These are phyloP conservation scores for Colletotrichum incanum DNA, from an alignment of 2,329 filamentous ascomycete species.

Conservation along the genomic window DNA sequence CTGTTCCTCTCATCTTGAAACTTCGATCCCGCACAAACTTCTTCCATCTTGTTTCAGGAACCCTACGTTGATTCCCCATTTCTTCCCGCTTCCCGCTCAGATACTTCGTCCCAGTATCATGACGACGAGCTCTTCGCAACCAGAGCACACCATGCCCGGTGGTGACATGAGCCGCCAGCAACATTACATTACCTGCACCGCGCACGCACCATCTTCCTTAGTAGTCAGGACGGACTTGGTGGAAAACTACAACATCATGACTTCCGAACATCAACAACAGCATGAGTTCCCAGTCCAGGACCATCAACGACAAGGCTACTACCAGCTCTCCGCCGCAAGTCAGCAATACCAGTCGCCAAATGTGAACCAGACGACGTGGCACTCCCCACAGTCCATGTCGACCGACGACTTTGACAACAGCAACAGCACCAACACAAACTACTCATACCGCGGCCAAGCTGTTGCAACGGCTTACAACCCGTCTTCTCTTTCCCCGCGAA, in stretches of 20 bases:
- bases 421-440: constrained; percentile 42
- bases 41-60: constrained; percentile 27
- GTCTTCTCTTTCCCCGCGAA: constrained; percentile 52
- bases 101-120: constrained; percentile 10
- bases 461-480: constrained; percentile 48
- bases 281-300: constrained; percentile 23
- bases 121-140: constrained; percentile 25
- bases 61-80: background rate
- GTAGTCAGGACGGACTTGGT: constrained; percentile 19
- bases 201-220: constrained; percentile 24
- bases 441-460: constrained; percentile 54
- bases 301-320: constrained; percentile 39
- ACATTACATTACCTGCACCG: background rate
- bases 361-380: constrained; percentile 47
- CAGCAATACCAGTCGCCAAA: constrained; percentile 29
- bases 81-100: background rate
- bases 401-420: constrained; percentile 56
- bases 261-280: constrained; percentile 23
- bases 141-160: constrained; percentile 17
- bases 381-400: constrained; percentile 55
- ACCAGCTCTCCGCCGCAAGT: constrained; percentile 36
- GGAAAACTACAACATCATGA: constrained; percentile 28
- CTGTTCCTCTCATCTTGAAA: constrained; percentile 21
- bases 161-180: constrained; percentile 12
- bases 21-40: constrained; percentile 24